Evolutionary conservation across 805 yeast genomes (phyloP).

Genomic region (Candida orba): DNA sequence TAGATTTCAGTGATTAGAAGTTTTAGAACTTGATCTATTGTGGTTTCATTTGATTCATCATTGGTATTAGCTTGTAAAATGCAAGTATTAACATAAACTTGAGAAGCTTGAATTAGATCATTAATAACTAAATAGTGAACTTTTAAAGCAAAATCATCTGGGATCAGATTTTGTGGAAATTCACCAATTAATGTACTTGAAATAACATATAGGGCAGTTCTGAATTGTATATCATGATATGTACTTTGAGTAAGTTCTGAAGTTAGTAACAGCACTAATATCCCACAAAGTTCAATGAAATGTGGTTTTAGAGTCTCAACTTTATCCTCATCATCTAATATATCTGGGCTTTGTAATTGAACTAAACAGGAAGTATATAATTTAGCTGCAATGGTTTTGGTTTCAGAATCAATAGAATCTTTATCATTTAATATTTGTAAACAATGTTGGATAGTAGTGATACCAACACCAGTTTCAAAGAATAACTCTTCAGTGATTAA

Average conservation of each 20-base stretch:
- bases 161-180: constrained; percentile 20
- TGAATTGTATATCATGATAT: constrained; percentile 9
- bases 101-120: constrained; percentile 12
- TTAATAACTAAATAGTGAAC: constrained; percentile 4
- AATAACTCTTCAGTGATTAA: constrained; percentile 81
- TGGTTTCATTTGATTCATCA: constrained; percentile 12
- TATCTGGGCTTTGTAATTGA: constrained; percentile 47
- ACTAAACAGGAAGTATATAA: constrained; percentile 47
- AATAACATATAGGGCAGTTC: constrained; percentile 13
- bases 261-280: constrained; percentile 11
- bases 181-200: constrained; percentile 15
- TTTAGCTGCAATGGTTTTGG: constrained; percentile 41
- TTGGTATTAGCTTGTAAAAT: constrained; percentile 9
- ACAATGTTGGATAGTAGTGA: constrained; percentile 44
- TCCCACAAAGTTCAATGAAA: constrained; percentile 12
- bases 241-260: constrained; percentile 5
- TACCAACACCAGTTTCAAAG: constrained; percentile 66
- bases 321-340: constrained; percentile 32
- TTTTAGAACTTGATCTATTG: constrained; percentile 11
- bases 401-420: constrained; percentile 17
- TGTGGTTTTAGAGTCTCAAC: constrained; percentile 19
- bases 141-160: constrained; percentile 7
- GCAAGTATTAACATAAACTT: constrained; percentile 7
- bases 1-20: constrained; percentile 27
- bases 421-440: constrained; percentile 31